Percentiles rank a stretch among this genome's conserved stretches.
Evolutionary conservation across 345 rosid species (phyloP).

Genomic region (Capsella bursapastoris): DNA sequence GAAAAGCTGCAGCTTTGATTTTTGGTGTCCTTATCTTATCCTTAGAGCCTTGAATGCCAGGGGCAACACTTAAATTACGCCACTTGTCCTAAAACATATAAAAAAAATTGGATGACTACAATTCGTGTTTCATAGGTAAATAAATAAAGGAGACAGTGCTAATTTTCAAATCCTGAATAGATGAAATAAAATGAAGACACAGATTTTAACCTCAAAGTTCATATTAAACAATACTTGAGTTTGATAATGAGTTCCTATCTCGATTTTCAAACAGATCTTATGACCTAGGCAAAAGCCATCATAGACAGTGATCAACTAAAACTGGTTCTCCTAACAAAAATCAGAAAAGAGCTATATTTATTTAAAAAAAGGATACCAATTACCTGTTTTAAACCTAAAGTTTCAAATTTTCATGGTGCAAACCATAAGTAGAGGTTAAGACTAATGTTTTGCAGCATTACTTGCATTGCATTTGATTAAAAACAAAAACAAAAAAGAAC

Average conservation of each 20-base stretch:
- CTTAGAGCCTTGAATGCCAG: conserved; percentile 58
- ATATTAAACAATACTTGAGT: not conserved
- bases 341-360: not conserved
- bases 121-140: conserved; percentile 23
- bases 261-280: not conserved
- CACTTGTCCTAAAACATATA: conserved; percentile 67
- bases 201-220: conserved; percentile 1
- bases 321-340: not conserved
- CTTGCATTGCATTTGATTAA: conserved; percentile 11
- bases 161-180: conserved; percentile 11
- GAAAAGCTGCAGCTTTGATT: conserved; percentile 49
- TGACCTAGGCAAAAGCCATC: not conserved
- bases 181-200: not conserved
- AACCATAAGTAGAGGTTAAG: not conserved
- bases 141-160: not conserved
- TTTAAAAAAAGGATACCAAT: not conserved
- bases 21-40: conserved; percentile 60
- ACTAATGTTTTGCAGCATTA: conserved; percentile 3
- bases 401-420: not conserved
- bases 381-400: conserved; percentile 8
- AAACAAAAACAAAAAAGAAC: not conserved
- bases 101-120: conserved; percentile 26
- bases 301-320: not conserved
- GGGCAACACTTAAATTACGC: conserved; percentile 75
- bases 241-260: conserved; percentile 10